Conservation (phyloP, 2,329 filamentous ascomycete genomes). For the Colletotrichum tanaceti region DNA sequence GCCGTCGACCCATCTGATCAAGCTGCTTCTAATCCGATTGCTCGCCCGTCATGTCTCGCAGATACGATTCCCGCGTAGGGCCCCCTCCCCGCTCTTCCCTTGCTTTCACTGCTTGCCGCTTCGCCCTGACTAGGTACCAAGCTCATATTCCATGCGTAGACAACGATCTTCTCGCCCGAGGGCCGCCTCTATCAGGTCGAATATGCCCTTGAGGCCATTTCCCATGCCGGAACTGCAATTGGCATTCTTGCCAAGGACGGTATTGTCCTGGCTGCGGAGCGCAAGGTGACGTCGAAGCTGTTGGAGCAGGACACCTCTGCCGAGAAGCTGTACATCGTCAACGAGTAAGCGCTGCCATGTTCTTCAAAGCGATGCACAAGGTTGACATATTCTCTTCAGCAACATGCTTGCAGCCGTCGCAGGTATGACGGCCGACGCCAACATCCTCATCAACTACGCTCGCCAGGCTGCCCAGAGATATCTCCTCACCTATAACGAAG, state of each 20-base stretch:
- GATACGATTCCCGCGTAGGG: constrained; percentile 95
- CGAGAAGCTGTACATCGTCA: constrained; percentile 99
- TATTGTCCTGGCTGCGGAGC: constrained; percentile 96
- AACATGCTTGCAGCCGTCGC: constrained; percentile 99
- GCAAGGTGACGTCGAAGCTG: constrained; percentile 99
- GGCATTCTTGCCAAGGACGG: constrained; percentile 98
- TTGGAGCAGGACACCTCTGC: constrained; percentile 99
- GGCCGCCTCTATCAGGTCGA: constrained; percentile 98
- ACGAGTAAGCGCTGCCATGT: constrained; percentile 75
- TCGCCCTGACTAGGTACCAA: constrained; percentile 22
- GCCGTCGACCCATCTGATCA: neutral
- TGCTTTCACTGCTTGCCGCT: constrained; percentile 41
- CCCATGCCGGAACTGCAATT: constrained; percentile 95
- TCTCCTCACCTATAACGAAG: constrained; percentile 99
- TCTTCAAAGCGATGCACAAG: neutral
- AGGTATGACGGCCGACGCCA: constrained; percentile 98
- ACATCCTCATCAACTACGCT: constrained; percentile 99
- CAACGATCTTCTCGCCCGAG: constrained; percentile 99
- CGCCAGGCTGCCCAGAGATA: constrained; percentile 96
- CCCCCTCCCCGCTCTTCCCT: constrained; percentile 42
- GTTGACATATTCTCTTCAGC: constrained; percentile 61
- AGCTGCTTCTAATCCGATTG: constrained; percentile 4
- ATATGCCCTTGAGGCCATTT: constrained; percentile 99
- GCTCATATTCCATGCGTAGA: constrained; percentile 65
- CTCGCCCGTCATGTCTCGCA: constrained; percentile 81